Conservation (phyloP, 345 rosid genomes). For the Hibiscus syriacus region DNA sequence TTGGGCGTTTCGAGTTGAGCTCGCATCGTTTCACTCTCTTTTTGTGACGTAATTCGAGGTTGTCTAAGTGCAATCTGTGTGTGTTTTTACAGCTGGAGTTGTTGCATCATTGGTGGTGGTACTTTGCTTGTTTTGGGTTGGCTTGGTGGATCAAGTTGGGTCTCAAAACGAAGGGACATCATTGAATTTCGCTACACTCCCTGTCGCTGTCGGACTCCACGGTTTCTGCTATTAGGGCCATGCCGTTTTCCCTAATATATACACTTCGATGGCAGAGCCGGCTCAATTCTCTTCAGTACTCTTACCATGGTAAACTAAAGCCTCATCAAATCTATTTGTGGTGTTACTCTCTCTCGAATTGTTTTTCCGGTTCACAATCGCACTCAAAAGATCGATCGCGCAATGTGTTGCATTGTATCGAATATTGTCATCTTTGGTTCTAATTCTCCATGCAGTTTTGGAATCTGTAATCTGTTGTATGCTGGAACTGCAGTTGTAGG, state of each 20-base stretch:
- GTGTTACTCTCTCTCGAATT: neutral
- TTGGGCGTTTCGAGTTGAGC: too few relatives aligned
- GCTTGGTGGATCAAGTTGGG: slow-evolving; percentile 70
- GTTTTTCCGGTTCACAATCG: neutral
- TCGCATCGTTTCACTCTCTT: too few relatives aligned
- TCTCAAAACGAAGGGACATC: slow-evolving; percentile 58
- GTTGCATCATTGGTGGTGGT: slow-evolving; percentile 77
- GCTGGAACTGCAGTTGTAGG: slow-evolving; percentile 86
- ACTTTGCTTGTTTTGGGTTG: slow-evolving; percentile 84
- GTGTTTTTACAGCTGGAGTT: slow-evolving; percentile 64
- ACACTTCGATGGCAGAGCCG: slow-evolving; percentile 83
- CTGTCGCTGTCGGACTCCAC: slow-evolving; percentile 93
- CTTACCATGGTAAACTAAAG: slow-evolving; percentile 44
- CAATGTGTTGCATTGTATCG: too few relatives aligned
- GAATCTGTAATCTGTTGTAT: slow-evolving; percentile 61
- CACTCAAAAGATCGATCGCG: neutral
- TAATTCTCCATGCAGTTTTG: slow-evolving; percentile 42
- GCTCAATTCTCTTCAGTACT: slow-evolving; percentile 64
- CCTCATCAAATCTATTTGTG: neutral
- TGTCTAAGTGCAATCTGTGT: slow-evolving; percentile 7
- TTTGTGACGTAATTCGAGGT: neutral
- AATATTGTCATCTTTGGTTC: neutral
- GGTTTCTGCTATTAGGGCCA: slow-evolving; percentile 96
- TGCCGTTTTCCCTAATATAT: slow-evolving; percentile 91
- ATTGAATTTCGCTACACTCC: slow-evolving; percentile 60